Conservation (phyloP, 1,284 basidiomycete species). For the Malassezia obtusa region DNA sequence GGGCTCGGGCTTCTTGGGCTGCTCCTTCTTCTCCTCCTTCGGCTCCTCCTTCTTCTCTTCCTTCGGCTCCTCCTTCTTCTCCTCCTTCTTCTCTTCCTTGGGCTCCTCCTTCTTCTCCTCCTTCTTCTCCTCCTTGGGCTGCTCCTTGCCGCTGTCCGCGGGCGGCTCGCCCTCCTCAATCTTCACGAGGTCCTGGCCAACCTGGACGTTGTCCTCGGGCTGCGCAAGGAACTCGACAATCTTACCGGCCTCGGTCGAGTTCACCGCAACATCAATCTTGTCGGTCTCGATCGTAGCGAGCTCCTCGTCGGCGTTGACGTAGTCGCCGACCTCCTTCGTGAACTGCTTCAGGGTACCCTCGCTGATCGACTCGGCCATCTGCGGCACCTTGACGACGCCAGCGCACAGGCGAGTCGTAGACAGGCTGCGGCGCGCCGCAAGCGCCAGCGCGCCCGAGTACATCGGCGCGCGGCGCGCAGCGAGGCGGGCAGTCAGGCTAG, state of each 20-base stretch:
- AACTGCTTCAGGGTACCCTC: constrained; percentile 94
- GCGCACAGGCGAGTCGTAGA: constrained; percentile 24
- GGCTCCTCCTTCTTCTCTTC: constrained; percentile 41
- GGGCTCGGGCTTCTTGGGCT: constrained; percentile 33
- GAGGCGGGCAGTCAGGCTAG: constrained; percentile 3
- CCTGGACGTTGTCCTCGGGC: constrained; percentile 87
- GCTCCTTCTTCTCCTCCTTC: constrained; percentile 49
- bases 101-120: constrained; percentile 48
- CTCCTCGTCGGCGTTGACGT: constrained; percentile 84
- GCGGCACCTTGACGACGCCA: constrained; percentile 85
- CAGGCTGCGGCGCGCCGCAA: constrained; percentile 19
- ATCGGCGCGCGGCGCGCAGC: constrained; percentile 4
- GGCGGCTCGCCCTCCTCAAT: constrained; percentile 65
- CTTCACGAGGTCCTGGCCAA: constrained; percentile 88
- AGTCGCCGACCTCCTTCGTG: constrained; percentile 87
- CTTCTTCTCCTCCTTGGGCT: constrained; percentile 35
- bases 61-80: constrained; percentile 50
- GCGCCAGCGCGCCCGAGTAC: constrained; percentile 2
- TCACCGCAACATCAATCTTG: constrained; percentile 98
- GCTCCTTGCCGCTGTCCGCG: constrained; percentile 55
- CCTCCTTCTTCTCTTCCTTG: constrained; percentile 37
- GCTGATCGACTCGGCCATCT: constrained; percentile 98
- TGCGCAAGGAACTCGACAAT: constrained; percentile 76
- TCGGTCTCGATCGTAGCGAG: constrained; percentile 97
- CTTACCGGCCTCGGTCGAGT: constrained; percentile 77